Evolutionary conservation across 106 monocot species (phyloP).

Genomic region (Phalaenopsis aphrodite): DNA sequence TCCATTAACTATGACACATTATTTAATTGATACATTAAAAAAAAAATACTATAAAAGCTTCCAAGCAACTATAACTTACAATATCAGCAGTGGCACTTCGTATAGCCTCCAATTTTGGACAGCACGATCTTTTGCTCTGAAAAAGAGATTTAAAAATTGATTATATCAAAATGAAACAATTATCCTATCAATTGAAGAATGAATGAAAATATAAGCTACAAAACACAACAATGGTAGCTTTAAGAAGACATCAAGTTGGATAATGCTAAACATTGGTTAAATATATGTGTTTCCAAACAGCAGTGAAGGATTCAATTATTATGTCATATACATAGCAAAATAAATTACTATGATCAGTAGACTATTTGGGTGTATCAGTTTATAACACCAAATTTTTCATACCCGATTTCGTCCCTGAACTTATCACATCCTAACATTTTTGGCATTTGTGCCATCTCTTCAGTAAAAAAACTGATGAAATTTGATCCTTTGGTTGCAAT

Average conservation of each 20-base stretch:
- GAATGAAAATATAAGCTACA: constrained; percentile 1
- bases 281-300: no score
- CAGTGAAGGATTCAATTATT: no score
- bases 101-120: constrained; percentile 88
- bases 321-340: no score
- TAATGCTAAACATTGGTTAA: no score
- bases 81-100: constrained; percentile 85
- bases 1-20: not conserved
- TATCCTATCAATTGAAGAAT: not conserved
- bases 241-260: not conserved
- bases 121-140: constrained; percentile 79
- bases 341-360: no score
- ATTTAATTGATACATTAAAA: not conserved
- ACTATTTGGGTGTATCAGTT: no score
- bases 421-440: no score
- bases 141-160: constrained; percentile 12
- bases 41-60: not conserved
- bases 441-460: no score
- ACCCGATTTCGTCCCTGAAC: no score
- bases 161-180: not conserved
- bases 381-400: no score
- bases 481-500: no score
- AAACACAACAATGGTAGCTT: not conserved
- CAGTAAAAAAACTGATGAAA: no score
- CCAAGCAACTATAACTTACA: constrained; percentile 34